These are phyloP conservation scores for Basipetospora chlamydospora DNA, from an alignment of 2,329 filamentous ascomycete genomes.

Conservation along the genomic window DNA sequence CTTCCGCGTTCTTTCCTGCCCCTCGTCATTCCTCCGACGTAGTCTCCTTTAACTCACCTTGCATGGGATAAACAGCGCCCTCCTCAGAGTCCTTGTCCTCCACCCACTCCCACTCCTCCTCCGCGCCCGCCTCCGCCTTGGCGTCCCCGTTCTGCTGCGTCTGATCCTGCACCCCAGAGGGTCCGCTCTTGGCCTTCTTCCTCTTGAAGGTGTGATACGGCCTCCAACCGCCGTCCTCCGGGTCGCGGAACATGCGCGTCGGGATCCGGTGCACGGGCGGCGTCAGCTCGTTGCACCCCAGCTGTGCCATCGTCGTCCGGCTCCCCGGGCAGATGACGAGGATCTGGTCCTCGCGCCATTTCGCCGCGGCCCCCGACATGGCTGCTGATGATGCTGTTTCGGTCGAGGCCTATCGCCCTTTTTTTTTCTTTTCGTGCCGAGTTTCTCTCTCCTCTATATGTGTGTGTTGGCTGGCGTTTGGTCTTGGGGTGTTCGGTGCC, in stretches of 20 bases:
- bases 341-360: slow-evolving; percentile 51
- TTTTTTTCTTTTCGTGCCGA: not conserved
- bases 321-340: slow-evolving; percentile 70
- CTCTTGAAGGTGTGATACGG: slow-evolving; percentile 65
- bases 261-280: slow-evolving; percentile 75
- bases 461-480: too few relatives aligned
- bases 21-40: too few relatives aligned
- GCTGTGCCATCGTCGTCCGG: slow-evolving; percentile 77
- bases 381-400: slow-evolving; percentile 7
- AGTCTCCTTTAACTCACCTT: slow-evolving; percentile 37
- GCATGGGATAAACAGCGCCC: slow-evolving; percentile 78
- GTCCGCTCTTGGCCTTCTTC: slow-evolving; percentile 26
- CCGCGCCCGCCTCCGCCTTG: slow-evolving; percentile 28
- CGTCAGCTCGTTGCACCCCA: slow-evolving; percentile 81
- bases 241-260: slow-evolving; percentile 88
- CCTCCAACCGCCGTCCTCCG: slow-evolving; percentile 58
- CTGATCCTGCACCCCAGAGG: not conserved
- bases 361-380: slow-evolving; percentile 42
- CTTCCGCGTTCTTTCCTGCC: not conserved
- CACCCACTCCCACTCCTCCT: slow-evolving; percentile 57
- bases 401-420: not conserved
- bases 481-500: too few relatives aligned
- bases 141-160: slow-evolving; percentile 3
- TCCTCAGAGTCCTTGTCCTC: slow-evolving; percentile 81
- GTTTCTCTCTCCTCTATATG: too few relatives aligned